Conservation (phyloP, 257 asterid genomes). For the Lycium barbarum region DNA sequence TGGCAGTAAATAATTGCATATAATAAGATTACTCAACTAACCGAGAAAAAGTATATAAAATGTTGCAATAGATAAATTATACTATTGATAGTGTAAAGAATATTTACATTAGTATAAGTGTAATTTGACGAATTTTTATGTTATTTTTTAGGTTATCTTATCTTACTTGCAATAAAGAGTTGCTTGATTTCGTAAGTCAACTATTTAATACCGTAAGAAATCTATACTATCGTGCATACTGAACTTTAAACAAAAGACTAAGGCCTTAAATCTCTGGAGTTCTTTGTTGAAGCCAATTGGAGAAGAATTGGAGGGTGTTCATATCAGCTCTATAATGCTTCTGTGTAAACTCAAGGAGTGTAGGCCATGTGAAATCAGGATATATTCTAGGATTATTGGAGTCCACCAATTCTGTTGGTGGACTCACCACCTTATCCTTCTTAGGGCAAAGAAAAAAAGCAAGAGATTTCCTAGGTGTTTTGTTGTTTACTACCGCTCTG, state of each 20-base stretch:
- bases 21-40: no score
- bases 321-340: conserved; percentile 34
- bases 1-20: no score
- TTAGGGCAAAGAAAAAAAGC: conserved; percentile 32
- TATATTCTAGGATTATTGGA: conserved; percentile 28
- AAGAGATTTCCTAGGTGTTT: conserved; percentile 28
- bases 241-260: background rate
- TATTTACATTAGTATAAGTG: no score
- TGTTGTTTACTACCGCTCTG: conserved; percentile 35
- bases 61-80: no score
- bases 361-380: conserved; percentile 31
- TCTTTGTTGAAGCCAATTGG: conserved; percentile 19
- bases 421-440: conserved; percentile 31
- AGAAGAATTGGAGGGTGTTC: background rate
- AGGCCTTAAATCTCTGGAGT: background rate
- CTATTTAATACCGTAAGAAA: background rate
- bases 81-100: no score
- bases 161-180: background rate
- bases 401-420: conserved; percentile 33
- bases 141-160: background rate
- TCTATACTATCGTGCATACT: background rate
- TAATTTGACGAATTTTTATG: no score
- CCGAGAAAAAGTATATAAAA: no score
- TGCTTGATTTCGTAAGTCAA: background rate
- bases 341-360: conserved; percentile 30